Evolutionary conservation across 176 grass and related monocot genomes (phyloP), one percentile per base, ranked within the genome.

Genomic region (Avena sativa): DNA sequence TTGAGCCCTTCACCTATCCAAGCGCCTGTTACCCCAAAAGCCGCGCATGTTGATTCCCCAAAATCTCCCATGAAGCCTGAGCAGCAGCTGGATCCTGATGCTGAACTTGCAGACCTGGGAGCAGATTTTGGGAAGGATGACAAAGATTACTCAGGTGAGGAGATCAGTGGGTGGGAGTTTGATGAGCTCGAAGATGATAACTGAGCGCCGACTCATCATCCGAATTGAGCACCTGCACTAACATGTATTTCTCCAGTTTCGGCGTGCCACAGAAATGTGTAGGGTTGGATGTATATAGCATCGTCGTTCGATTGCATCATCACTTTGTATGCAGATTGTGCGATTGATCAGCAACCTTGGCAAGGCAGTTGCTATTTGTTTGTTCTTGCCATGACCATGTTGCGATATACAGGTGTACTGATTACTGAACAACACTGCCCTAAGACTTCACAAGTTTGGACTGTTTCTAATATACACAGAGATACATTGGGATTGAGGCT

Each of bases 121-220:
- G 71, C 85, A 64, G 97, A 92, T 62, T 51, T 79, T 25, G 93
- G 40, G 40, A 43, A 43, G 40, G 40, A 43, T 43, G 40, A 43
- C 40, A 43, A 43, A 43, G 40, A 43, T 43, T 43, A 43, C 40
- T 43, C 40, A 43, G 40, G 40, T 43, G 40, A 43, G 40, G 40
- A 43, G 40, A 43, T 43, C 40, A 43, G 40, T 43, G 92, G 87
- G 3, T 99, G 97, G 97, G 92, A 99, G 85, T 99, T 99, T 86
- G 97, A 97, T 59, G 94, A 94, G 67, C 90, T 97, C 12, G 92
- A 94, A 76, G 92, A 99, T 80, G 94, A 96, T 3, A 96, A 4
- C 68, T 94, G 68, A 74, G 83, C 74, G 69, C 48, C 62, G 84
- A 89, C 75, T 61, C 26, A 58, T 15, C 3, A 9, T 57, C 56